phyloP scores from a whole-genome alignment of 1,139 yeast genomes.

The Diutina rugosa region DNA sequence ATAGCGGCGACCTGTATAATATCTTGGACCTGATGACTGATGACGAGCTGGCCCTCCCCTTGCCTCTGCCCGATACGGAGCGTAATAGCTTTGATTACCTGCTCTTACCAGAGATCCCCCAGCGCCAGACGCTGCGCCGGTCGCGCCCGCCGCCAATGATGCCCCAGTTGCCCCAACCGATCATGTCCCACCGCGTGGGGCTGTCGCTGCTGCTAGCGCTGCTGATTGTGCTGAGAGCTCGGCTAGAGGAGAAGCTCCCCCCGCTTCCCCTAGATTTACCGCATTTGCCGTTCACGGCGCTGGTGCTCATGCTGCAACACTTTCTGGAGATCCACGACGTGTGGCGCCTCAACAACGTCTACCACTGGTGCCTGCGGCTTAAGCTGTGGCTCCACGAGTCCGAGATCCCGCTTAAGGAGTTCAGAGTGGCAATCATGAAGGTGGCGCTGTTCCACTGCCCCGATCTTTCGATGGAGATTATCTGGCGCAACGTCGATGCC shows the following conservation, averaged over 20 bases:
- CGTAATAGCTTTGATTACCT: slow-evolving; percentile 26
- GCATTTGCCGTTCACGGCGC: slow-evolving; percentile 41
- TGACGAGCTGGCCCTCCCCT: neutral
- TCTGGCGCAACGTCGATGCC: slow-evolving; percentile 43
- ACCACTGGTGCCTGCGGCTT: slow-evolving; percentile 35
- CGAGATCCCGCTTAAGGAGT: slow-evolving; percentile 36
- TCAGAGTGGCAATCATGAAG: slow-evolving; percentile 36
- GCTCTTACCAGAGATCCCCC: slow-evolving; percentile 29
- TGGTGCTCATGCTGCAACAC: slow-evolving; percentile 35
- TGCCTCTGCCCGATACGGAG: neutral
- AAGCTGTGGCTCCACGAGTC: slow-evolving; percentile 39
- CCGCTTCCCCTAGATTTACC: slow-evolving; percentile 45
- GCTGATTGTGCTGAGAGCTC: slow-evolving; percentile 5
- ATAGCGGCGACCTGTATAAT: neutral
- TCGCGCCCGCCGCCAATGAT: neutral
- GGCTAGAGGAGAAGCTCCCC: slow-evolving; percentile 21
- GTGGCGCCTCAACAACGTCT: slow-evolving; percentile 31
- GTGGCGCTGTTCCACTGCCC: slow-evolving; percentile 39
- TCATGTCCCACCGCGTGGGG: slow-evolving; percentile 10
- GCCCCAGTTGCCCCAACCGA: slow-evolving; percentile 6
- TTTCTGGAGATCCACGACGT: slow-evolving; percentile 23
- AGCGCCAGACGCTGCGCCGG: slow-evolving; percentile 4
- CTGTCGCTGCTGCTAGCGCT: slow-evolving; percentile 1
- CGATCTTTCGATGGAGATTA: slow-evolving; percentile 39
- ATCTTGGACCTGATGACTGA: slow-evolving; percentile 1